These are phyloP conservation scores for Thelephora terrestris DNA, from an alignment of 1,284 basidiomycete species.

Conservation along the genomic window DNA sequence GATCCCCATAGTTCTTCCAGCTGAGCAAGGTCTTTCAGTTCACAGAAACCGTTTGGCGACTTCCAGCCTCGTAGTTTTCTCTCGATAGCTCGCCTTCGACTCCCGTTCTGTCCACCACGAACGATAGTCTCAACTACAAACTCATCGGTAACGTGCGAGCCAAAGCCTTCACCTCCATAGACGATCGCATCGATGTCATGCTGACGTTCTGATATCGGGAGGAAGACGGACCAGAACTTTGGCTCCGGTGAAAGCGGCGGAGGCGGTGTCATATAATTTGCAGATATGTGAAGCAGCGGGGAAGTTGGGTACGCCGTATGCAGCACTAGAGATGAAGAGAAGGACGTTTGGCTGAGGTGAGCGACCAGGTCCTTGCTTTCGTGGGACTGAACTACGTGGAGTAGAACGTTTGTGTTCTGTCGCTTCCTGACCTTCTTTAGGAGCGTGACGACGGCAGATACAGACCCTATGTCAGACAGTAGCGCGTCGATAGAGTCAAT, in stretches of 20 bases:
- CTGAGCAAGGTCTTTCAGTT: slow-evolving; percentile 36
- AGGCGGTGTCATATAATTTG: slow-evolving; percentile 56
- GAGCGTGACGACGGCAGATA: slow-evolving; percentile 19
- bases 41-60: slow-evolving; percentile 26
- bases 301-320: slow-evolving; percentile 56
- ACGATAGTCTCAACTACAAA: slow-evolving; percentile 56
- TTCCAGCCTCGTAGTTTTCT: slow-evolving; percentile 59
- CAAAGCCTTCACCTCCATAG: slow-evolving; percentile 44
- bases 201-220: slow-evolving; percentile 50
- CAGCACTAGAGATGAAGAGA: slow-evolving; percentile 58
- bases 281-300: slow-evolving; percentile 53
- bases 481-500: slow-evolving; percentile 64
- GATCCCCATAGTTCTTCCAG: slow-evolving; percentile 38
- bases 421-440: neutral
- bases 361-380: slow-evolving; percentile 11
- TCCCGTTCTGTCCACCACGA: slow-evolving; percentile 27
- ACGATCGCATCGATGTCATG: slow-evolving; percentile 52
- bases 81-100: slow-evolving; percentile 43
- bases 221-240: slow-evolving; percentile 69
- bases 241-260: slow-evolving; percentile 49
- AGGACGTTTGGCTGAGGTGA: slow-evolving; percentile 47
- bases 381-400: slow-evolving; percentile 32
- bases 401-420: neutral
- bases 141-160: slow-evolving; percentile 26
- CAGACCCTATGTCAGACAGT: slow-evolving; percentile 43